Evolutionary conservation across 768 basidiomycete species (phyloP).

Genomic region (Pleurotus sapidus): DNA sequence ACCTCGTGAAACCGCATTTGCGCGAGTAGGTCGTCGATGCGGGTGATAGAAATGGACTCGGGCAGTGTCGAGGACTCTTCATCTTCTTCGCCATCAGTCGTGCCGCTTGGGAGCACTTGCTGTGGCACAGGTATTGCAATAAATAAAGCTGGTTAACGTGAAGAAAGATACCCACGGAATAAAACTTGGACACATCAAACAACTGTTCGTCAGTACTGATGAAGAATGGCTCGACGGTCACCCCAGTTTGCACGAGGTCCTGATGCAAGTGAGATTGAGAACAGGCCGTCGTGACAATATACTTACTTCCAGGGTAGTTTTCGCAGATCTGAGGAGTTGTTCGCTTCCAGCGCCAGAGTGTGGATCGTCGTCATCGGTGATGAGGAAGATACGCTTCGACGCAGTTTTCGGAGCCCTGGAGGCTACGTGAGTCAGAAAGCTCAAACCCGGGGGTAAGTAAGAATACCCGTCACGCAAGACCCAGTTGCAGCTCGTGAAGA

Average conservation of each 20-base stretch:
- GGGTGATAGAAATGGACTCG: constrained; percentile 71
- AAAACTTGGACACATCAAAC: constrained; percentile 77
- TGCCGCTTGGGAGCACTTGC: constrained; percentile 55
- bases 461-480: constrained; percentile 83
- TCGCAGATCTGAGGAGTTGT: constrained; percentile 65
- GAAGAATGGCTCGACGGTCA: constrained; percentile 85
- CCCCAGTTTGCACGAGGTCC: constrained; percentile 82
- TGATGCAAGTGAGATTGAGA: constrained; percentile 24
- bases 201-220: constrained; percentile 64
- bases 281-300: background rate
- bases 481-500: constrained; percentile 89
- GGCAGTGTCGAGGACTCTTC: constrained; percentile 49
- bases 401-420: constrained; percentile 80
- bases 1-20: constrained; percentile 83
- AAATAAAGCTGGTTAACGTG: background rate
- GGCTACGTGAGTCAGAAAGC: background rate
- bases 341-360: constrained; percentile 51
- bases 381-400: constrained; percentile 89
- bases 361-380: constrained; percentile 89
- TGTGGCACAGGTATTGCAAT: constrained; percentile 20
- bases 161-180: constrained; percentile 50
- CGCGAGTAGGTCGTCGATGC: constrained; percentile 71
- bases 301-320: constrained; percentile 66
- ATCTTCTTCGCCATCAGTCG: constrained; percentile 48
- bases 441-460: background rate